Percentiles rank a stretch among this genome's conserved stretches.
Evolutionary conservation across 495 filamentous ascomycete genomes (phyloP).

Genomic region (Chlorociboria aeruginascens): DNA sequence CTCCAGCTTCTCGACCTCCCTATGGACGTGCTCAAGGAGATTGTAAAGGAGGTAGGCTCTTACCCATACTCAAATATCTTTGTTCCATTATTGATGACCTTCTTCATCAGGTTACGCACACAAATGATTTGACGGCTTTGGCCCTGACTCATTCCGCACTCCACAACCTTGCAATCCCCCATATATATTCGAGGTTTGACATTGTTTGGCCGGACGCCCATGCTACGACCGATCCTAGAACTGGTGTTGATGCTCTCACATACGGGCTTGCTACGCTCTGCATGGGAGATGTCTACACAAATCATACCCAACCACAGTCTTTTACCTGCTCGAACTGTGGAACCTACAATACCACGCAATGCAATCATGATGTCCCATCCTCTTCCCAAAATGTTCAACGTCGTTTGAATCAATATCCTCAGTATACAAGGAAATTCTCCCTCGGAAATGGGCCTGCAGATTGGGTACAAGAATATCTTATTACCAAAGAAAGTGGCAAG

Average conservation of each 20-base stretch:
- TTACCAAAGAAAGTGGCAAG: conserved; percentile 82
- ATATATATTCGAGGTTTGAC: conserved; percentile 87
- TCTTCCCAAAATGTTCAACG: conserved; percentile 18
- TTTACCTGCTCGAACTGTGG: conserved; percentile 18
- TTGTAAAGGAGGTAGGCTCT: conserved; percentile 69
- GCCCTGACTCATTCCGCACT: conserved; percentile 78
- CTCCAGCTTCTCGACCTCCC: conserved; percentile 68
- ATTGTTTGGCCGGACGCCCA: conserved; percentile 84
- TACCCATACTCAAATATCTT: background rate
- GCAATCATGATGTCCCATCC: conserved; percentile 7
- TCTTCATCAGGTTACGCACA: conserved; percentile 59
- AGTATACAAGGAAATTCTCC: conserved; percentile 80
- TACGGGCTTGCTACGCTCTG: conserved; percentile 83
- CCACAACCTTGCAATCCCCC: conserved; percentile 66
- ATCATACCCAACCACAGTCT: conserved; percentile 15
- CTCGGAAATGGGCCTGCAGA: conserved; percentile 75
- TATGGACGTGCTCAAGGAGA: conserved; percentile 74
- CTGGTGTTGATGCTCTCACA: conserved; percentile 81
- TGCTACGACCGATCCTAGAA: conserved; percentile 48
- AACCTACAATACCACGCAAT: conserved; percentile 12
- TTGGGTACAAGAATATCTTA: conserved; percentile 79
- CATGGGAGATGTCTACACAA: conserved; percentile 59
- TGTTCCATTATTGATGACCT: background rate
- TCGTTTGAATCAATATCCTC: conserved; percentile 67
- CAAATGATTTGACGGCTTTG: conserved; percentile 75